Evolutionary conservation across 1,139 yeast genomes (phyloP), one percentile per base, ranked within the genome.

Genomic region (Debaryomycetaceae sp.): DNA sequence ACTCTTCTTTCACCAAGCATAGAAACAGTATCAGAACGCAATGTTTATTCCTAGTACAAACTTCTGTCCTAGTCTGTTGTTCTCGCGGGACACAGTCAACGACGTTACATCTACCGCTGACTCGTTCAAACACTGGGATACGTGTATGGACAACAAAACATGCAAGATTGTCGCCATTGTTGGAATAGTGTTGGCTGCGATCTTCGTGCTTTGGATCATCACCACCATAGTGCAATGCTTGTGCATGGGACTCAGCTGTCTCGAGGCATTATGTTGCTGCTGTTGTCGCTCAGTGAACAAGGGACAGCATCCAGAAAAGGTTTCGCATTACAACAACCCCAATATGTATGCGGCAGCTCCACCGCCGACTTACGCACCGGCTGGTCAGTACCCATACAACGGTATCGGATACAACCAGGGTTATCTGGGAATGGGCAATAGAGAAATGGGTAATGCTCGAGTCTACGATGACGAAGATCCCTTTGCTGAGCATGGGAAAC

Each of bases 111-210:
- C 72, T 18, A 79, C 85, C 0, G 83, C 81, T 6, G 55, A 73
- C 16, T 68, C 87, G 2, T 83, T 84, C 66, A 77, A 68, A 51
- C 54, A 63, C 35, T 87, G 95, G 94, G 79, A 83, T 55, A 77
- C 86, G 3, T 87, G 96, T 63, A 85, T 85, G 94, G 81, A 75
- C 52, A 83, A 85, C 58, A 78, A 65, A 31, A 71, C 81, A 31
- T 87, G 96, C 62, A 86, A 86, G 56, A 77, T 85, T 46, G 77
- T 83, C 15, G 91, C 87, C 7, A 86, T 87, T 36, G 84, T 85
- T n/a, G 81, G 85, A 5, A 83, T 86, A 2, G 79, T 72, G 0
- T 52, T 87, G 9, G 92, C 81, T 0, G 67, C 58, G 6, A 56
- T 77, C 35, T 41, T 76, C 9, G 53, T 56, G 2, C 47, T 75